Percentiles rank a stretch among this genome's conserved stretches.
phyloP scores from a whole-genome alignment of 805 yeast genomes.

The Ogataea zsoltii region DNA sequence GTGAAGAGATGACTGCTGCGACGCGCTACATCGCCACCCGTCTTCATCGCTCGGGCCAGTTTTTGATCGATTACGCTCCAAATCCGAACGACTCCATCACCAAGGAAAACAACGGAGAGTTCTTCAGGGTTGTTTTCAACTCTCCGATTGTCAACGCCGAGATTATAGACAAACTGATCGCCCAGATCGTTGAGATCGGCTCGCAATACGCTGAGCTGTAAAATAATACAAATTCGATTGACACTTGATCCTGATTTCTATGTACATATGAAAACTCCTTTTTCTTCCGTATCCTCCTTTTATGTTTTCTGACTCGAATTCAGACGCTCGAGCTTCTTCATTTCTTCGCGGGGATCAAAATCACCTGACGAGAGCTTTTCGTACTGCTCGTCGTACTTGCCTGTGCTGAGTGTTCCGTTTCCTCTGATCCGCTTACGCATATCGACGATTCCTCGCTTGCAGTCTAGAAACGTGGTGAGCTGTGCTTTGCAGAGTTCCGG shows the following conservation, averaged over 20 bases:
- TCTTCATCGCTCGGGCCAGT: conserved; percentile 63
- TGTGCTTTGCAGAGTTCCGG: conserved; percentile 90
- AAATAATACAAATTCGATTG: background rate
- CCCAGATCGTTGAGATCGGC: conserved; percentile 40
- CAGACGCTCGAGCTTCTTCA: conserved; percentile 65
- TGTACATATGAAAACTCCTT: conserved; percentile 1
- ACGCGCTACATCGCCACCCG: conserved; percentile 64
- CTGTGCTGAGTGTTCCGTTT: conserved; percentile 90
- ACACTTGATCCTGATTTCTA: background rate
- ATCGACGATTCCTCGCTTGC: conserved; percentile 88
- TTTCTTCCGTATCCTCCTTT: background rate
- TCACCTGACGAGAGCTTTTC: conserved; percentile 78
- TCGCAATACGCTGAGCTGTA: conserved; percentile 6
- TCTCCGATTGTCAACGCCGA: conserved; percentile 56
- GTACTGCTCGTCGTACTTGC: conserved; percentile 86
- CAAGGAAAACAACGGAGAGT: conserved; percentile 62
- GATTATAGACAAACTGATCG: conserved; percentile 47
- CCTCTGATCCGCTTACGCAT: conserved; percentile 91
- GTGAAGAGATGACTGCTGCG: conserved; percentile 46
- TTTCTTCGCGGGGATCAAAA: conserved; percentile 79
- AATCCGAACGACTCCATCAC: conserved; percentile 45
- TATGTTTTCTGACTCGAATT: conserved; percentile 46
- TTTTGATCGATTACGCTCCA: conserved; percentile 78
- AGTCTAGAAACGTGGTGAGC: conserved; percentile 82
- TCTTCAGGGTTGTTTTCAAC: conserved; percentile 81